Percentiles rank a stretch among this genome's conserved stretches.
These are phyloP conservation scores for Teunomyces tritomae DNA, from an alignment of 805 yeast genomes.

Conservation along the genomic window DNA sequence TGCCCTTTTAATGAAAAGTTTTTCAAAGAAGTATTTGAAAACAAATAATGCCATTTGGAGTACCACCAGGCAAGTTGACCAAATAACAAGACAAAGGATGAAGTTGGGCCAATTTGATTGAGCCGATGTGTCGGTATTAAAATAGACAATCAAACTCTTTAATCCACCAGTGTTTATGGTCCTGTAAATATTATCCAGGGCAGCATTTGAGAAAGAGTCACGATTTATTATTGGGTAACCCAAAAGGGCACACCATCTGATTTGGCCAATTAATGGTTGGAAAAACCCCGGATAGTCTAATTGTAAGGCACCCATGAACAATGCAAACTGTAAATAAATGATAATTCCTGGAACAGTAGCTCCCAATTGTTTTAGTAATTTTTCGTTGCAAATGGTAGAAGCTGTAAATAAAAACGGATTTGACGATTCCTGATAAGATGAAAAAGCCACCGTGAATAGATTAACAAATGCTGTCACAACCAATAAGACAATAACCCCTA, in stretches of 20 bases:
- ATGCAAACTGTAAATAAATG: constrained; percentile 56
- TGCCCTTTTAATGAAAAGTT: not conserved
- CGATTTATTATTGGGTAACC: constrained; percentile 22
- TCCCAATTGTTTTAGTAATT: constrained; percentile 52
- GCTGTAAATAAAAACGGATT: constrained; percentile 52
- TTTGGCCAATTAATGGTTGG: constrained; percentile 50
- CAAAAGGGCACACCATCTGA: constrained; percentile 58
- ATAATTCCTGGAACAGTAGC: constrained; percentile 51
- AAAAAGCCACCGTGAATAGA: constrained; percentile 37
- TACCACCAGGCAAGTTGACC: constrained; percentile 24
- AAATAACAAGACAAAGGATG: constrained; percentile 31
- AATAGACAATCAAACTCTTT: constrained; percentile 30
- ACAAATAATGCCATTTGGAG: constrained; percentile 19
- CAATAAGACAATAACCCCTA: constrained; percentile 38
- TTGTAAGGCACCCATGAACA: constrained; percentile 54
- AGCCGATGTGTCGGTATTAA: constrained; percentile 20
- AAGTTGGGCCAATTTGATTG: constrained; percentile 43
- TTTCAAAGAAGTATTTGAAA: constrained; percentile 13
- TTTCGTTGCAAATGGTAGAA: constrained; percentile 57
- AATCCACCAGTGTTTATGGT: constrained; percentile 44
- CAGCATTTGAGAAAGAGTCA: constrained; percentile 4
- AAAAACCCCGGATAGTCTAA: constrained; percentile 61
- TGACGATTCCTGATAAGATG: constrained; percentile 60
- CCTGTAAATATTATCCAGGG: constrained; percentile 37
- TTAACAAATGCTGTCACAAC: constrained; percentile 42